phyloP scores from a whole-genome alignment of 352 stramenopile genomes.

The Pythium phragmitis region DNA sequence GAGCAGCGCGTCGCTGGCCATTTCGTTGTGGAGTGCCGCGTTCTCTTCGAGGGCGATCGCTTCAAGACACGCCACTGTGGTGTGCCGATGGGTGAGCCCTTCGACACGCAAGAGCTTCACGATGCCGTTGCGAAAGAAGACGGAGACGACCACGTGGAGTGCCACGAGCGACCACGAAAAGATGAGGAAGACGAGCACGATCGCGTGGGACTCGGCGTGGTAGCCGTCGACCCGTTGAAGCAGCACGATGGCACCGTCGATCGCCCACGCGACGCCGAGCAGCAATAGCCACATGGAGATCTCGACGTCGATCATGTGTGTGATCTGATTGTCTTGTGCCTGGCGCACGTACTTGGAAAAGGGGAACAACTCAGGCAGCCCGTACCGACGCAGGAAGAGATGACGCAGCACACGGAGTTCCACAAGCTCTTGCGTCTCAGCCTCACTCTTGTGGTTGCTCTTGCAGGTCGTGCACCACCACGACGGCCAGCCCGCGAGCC shows the following conservation, averaged over 20 bases:
- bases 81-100: constrained; percentile 16
- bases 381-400: constrained; percentile 19
- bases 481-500: neutral
- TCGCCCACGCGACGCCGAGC: constrained; percentile 40
- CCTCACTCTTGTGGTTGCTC: neutral
- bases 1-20: constrained; percentile 27
- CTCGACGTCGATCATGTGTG: constrained; percentile 42
- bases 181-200: constrained; percentile 14
- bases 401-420: constrained; percentile 20
- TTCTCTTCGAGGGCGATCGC: constrained; percentile 26
- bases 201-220: constrained; percentile 9
- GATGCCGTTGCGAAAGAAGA: constrained; percentile 42
- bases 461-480: neutral
- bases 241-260: constrained; percentile 29
- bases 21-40: constrained; percentile 19
- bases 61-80: constrained; percentile 25
- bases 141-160: constrained; percentile 34
- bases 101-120: constrained; percentile 32
- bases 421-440: constrained; percentile 8
- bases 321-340: constrained; percentile 31
- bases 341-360: constrained; percentile 76
- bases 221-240: neutral
- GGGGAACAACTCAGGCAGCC: constrained; percentile 30
- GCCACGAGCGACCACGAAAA: constrained; percentile 30
- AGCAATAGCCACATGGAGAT: constrained; percentile 42